Conservation (phyloP, 2,329 filamentous ascomycete species). For the Aspergillus thermomutatus region DNA sequence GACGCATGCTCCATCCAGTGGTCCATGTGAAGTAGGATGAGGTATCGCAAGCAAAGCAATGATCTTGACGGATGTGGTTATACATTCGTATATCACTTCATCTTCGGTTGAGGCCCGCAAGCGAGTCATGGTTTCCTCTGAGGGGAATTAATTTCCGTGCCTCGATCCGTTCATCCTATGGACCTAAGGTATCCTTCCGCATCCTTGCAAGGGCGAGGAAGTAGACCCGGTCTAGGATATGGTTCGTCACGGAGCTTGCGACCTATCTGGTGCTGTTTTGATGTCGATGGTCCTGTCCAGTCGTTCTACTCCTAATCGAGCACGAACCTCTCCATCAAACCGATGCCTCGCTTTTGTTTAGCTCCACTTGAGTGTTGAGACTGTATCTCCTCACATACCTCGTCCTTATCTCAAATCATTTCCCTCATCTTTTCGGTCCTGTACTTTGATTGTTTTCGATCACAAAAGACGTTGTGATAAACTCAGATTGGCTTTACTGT, state of each 20-base stretch:
- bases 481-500: not conserved
- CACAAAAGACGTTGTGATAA: not conserved
- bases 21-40: not conserved
- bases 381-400: not conserved
- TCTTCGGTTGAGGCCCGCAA: not conserved
- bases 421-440: not conserved
- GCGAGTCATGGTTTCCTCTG: not conserved
- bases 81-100: not conserved
- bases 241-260: not conserved
- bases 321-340: not conserved
- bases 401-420: not conserved
- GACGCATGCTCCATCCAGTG: not conserved
- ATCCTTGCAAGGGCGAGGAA: not conserved
- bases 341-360: not conserved
- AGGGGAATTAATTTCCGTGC: not conserved
- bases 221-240: not conserved
- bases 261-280: not conserved
- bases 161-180: not conserved
- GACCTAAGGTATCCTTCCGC: not conserved
- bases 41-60: not conserved
- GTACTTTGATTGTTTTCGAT: not conserved
- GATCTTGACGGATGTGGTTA: not conserved
- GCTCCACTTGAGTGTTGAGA: not conserved
- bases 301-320: not conserved
- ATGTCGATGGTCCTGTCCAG: not conserved